Base-by-base conservation (phyloP, 352 stramenopile species). In the Phytophthora nicotianae region DNA sequence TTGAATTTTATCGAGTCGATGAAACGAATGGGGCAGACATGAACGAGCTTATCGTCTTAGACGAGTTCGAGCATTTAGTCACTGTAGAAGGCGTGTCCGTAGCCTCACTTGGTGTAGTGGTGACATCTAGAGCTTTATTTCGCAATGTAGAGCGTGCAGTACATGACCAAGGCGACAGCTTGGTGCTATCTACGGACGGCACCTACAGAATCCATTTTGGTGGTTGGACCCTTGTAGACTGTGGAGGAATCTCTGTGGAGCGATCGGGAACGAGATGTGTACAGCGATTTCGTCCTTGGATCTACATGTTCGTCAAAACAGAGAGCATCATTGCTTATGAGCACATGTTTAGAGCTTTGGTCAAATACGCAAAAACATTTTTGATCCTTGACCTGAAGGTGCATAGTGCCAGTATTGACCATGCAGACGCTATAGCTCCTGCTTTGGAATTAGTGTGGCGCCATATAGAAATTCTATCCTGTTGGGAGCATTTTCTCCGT, bases 261-360 rank as follows among this genome's bases (percentile, higher is more conserved):
- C 19, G 10, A 13, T 35, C 41, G 7, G 14, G 13, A 8, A 7
- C 33, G 13, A 14, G 23, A 4, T 54, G 23, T 16, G 46, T 63
- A 9, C 55, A 63, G 37, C n/a, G 26, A 5, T 63, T 63, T 45
- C 6, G 56, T 3, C 56, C 37, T 2, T 63, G 55, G 35, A 3
- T 65, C 6, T 65, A 58, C 27, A 65, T 65, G 48, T 58, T 65
- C 20, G 38, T 64, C 1, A 23, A 27, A 5, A 64, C 46, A 1
- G 47, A 64, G 19, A 49, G 38, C 21, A 37, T 13, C 11, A 14
- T 29, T 3, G 55, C 55, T 1, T 63, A 63, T 35, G 24, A 63
- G 24, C 13, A n/a, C 14, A 57, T 63, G 35, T 57, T 63, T 27
- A 35, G 23, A 6, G 51, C 52, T 5, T 40, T 54, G 2, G 21